phyloP scores from a whole-genome alignment of 1,284 basidiomycete species.

The Papiliotrema terrestris region DNA sequence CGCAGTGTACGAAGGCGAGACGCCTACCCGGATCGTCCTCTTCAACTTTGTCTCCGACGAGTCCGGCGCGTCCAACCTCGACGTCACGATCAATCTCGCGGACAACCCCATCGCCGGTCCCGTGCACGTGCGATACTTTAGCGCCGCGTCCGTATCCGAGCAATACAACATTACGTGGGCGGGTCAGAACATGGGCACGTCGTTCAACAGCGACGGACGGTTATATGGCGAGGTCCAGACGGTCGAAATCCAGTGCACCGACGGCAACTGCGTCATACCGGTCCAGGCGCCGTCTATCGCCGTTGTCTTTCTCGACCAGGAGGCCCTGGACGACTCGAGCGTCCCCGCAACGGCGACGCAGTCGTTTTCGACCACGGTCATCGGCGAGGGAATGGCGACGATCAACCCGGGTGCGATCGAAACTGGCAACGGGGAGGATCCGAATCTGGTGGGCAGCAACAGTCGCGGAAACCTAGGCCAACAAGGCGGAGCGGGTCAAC shows the following conservation, averaged over 20 bases:
- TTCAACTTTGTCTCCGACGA: slow-evolving; percentile 59
- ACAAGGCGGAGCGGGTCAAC: neutral
- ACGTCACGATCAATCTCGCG: slow-evolving; percentile 32
- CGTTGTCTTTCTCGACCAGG: slow-evolving; percentile 64
- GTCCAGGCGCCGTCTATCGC: slow-evolving; percentile 70
- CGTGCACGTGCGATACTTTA: slow-evolving; percentile 46
- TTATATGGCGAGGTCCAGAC: slow-evolving; percentile 56
- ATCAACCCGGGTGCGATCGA: slow-evolving; percentile 38
- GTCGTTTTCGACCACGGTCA: slow-evolving; percentile 57
- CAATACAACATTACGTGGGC: slow-evolving; percentile 71
- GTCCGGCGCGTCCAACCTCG: slow-evolving; percentile 50
- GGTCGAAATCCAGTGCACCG: slow-evolving; percentile 56
- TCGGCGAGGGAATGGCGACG: slow-evolving; percentile 38
- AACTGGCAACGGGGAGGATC: slow-evolving; percentile 48
- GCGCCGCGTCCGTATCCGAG: slow-evolving; percentile 54
- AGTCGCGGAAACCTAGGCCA: slow-evolving; percentile 7
- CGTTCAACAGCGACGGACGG: slow-evolving; percentile 63
- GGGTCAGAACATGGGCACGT: slow-evolving; percentile 64
- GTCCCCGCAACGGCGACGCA: slow-evolving; percentile 43
- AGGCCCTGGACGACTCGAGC: slow-evolving; percentile 49
- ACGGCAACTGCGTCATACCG: slow-evolving; percentile 58
- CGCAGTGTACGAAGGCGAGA: slow-evolving; percentile 58
- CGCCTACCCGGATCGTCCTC: slow-evolving; percentile 58
- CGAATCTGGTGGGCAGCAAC: slow-evolving; percentile 16
- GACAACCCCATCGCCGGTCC: slow-evolving; percentile 30